phyloP scores from a whole-genome alignment of 305 asterid species.

The Fraxinus ornus region DNA sequence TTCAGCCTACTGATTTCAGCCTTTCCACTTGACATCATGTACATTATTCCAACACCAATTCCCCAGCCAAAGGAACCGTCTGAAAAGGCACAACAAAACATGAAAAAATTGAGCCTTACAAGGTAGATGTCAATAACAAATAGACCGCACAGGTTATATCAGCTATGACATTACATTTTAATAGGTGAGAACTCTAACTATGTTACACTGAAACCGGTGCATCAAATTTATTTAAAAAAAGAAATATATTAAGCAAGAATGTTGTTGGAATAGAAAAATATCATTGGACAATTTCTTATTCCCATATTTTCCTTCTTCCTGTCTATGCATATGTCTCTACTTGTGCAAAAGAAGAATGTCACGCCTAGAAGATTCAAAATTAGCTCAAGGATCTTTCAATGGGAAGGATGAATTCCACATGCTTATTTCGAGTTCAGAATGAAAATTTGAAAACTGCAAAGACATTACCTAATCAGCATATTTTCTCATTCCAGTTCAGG shows the following conservation, averaged over 20 bases:
- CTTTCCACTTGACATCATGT: constrained; percentile 79
- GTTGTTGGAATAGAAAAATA: background rate
- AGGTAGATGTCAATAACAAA: background rate
- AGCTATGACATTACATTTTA: background rate
- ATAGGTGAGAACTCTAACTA: background rate
- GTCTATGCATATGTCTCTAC: background rate
- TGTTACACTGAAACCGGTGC: background rate
- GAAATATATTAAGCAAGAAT: background rate
- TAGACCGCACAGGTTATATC: background rate
- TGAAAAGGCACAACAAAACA: constrained; percentile 26
- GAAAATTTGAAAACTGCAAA: background rate
- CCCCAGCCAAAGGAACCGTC: constrained; percentile 70
- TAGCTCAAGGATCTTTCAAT: background rate
- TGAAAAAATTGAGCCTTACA: background rate
- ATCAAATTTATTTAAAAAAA: too few relatives aligned
- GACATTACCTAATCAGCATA: background rate
- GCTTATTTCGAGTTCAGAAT: background rate
- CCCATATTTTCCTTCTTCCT: background rate
- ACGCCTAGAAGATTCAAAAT: background rate
- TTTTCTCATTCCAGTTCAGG: background rate
- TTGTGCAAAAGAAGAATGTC: background rate
- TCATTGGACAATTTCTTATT: background rate
- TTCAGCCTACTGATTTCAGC: constrained; percentile 56
- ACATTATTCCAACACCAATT: constrained; percentile 74
- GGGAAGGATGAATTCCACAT: background rate